These are phyloP conservation scores for Strigomonas culicis DNA, from an alignment of 208 protist species.

Conservation along the genomic window DNA sequence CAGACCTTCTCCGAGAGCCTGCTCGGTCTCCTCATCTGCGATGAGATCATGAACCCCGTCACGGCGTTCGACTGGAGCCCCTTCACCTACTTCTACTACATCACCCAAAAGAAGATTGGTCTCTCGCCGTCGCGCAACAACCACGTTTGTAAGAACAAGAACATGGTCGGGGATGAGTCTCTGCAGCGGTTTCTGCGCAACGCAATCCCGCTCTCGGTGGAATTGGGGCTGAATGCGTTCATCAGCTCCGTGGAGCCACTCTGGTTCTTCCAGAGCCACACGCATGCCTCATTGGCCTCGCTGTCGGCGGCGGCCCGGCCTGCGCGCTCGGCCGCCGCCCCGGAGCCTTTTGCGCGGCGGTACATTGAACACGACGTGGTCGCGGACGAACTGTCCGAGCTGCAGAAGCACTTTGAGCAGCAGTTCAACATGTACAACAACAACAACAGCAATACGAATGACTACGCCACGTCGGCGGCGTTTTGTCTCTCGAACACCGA, in stretches of 20 bases:
- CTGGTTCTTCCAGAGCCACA: slow-evolving; percentile 61
- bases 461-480: background rate
- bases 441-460: background rate
- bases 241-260: slow-evolving; percentile 96
- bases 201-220: slow-evolving; percentile 90
- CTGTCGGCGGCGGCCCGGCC: too few relatives aligned
- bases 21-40: slow-evolving; percentile 88
- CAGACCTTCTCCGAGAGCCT: slow-evolving; percentile 83
- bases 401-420: slow-evolving; percentile 26
- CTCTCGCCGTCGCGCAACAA: slow-evolving; percentile 96
- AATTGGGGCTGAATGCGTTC: slow-evolving; percentile 93
- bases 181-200: slow-evolving; percentile 62
- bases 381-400: slow-evolving; percentile 49
- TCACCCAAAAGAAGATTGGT: slow-evolving; percentile 95
- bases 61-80: slow-evolving; percentile 86
- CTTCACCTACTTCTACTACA: slow-evolving; percentile 97
- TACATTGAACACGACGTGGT: slow-evolving; percentile 40
- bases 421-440: background rate
- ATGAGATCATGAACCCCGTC: slow-evolving; percentile 96
- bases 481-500: slow-evolving; percentile 46
- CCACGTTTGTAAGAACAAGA: slow-evolving; percentile 15
- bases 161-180: slow-evolving; percentile 18
- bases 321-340: too few relatives aligned
- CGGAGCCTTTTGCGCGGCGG: too few relatives aligned
- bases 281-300: background rate